Evolutionary conservation across 2,329 filamentous ascomycete genomes (phyloP).

Genomic region (Xylaria sp.): DNA sequence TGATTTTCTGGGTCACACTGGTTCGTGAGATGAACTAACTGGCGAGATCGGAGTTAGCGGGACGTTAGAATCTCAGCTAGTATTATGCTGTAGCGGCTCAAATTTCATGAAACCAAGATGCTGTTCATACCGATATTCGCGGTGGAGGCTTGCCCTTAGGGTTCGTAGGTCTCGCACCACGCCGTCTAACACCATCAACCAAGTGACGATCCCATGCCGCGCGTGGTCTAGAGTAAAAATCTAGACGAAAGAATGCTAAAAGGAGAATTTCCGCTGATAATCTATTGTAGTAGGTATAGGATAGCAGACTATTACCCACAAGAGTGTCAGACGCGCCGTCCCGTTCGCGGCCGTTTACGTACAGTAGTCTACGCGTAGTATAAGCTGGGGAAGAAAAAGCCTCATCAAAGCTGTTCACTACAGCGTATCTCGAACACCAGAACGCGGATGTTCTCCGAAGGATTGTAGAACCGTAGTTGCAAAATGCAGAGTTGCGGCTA

Average conservation of each 20-base stretch:
- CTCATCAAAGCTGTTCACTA: not conserved
- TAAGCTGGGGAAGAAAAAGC: not conserved
- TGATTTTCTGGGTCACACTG: not conserved
- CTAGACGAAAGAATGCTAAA: not conserved
- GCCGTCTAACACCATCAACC: not conserved
- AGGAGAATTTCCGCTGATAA: not conserved
- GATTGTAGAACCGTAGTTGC: not conserved
- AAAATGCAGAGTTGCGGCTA: not conserved
- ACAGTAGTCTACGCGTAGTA: not conserved
- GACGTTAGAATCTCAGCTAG: not conserved
- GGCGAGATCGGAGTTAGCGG: constrained; percentile 3
- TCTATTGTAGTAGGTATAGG: not conserved
- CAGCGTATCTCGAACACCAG: constrained; percentile 8
- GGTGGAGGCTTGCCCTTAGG: not conserved
- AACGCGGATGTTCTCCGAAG: constrained; percentile 2
- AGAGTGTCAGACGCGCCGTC: constrained; percentile 28
- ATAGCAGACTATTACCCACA: constrained; percentile 6
- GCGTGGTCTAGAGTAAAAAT: not conserved
- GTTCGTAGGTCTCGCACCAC: not conserved
- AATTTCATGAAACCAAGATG: not conserved
- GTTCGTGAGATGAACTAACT: not conserved
- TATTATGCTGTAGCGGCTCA: not conserved
- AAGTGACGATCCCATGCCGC: not conserved
- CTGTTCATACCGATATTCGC: not conserved
- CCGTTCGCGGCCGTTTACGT: not conserved